Evolutionary conservation across 257 asterid genomes (phyloP).

Genomic region (Jasminum sambac): DNA sequence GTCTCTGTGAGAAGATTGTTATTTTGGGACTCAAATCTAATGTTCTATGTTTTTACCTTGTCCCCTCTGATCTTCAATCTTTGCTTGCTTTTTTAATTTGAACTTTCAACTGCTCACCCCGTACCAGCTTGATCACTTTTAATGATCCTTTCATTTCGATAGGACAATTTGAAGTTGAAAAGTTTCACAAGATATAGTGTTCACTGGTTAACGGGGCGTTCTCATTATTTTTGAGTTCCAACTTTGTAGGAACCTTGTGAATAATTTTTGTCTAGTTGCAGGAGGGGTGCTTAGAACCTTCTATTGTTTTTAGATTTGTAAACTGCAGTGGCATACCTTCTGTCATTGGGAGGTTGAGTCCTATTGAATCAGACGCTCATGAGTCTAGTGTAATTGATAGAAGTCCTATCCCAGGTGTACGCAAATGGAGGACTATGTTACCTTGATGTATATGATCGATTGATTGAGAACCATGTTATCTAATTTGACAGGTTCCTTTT

Average conservation of each 20-base stretch:
- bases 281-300: neutral
- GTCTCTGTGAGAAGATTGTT: conserved; percentile 4
- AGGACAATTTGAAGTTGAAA: neutral
- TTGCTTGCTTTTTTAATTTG: neutral
- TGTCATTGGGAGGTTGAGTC: neutral
- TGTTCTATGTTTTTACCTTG: conserved; percentile 1
- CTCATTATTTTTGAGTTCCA: conserved; percentile 7
- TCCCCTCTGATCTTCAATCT: neutral
- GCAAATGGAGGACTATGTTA: neutral
- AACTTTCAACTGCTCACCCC: neutral
- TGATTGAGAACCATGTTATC: neutral
- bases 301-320: neutral
- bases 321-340: neutral
- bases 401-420: neutral
- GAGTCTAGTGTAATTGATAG: neutral
- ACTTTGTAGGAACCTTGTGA: neutral
- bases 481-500: too few species aligned
- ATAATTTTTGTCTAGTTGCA: neutral
- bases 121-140: conserved; percentile 20
- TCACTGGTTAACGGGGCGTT: neutral
- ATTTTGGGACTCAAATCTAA: conserved; percentile 5
- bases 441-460: neutral
- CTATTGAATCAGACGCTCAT: neutral
- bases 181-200: conserved; percentile 8
- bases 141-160: conserved; percentile 20